Percentiles rank a stretch among this genome's conserved stretches.
Conservation (phyloP, 2,329 filamentous ascomycete genomes). For the Xylaria sp. region DNA sequence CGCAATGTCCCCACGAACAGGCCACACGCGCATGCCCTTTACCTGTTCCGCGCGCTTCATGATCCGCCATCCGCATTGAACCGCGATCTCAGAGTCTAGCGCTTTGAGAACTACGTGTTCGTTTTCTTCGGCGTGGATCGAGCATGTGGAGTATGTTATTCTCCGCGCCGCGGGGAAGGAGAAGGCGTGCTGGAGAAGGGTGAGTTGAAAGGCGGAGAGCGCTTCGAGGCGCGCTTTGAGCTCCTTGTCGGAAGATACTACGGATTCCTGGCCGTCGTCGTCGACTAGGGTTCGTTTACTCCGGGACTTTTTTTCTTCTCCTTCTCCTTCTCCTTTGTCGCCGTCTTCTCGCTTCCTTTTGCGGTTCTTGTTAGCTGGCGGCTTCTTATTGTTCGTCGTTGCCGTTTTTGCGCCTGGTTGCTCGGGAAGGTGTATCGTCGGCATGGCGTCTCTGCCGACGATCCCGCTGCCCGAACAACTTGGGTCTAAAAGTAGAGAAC, state of each 20-base stretch:
- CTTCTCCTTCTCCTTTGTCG: constrained; percentile 26
- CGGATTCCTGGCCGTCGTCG: constrained; percentile 61
- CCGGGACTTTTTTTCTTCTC: too few relatives aligned
- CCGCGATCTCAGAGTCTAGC: constrained; percentile 70
- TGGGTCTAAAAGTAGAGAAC: constrained; percentile 84
- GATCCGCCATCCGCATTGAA: constrained; percentile 76
- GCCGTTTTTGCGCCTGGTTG: constrained; percentile 42
- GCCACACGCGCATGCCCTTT: constrained; percentile 76
- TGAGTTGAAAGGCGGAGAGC: constrained; percentile 80
- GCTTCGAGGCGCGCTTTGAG: constrained; percentile 27
- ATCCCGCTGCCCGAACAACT: constrained; percentile 97
- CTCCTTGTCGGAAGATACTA: constrained; percentile 59
- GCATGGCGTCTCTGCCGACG: constrained; percentile 81
- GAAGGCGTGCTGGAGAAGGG: constrained; percentile 83
- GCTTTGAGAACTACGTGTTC: constrained; percentile 80
- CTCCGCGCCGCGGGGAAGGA: constrained; percentile 74
- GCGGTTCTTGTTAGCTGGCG: constrained; percentile 41
- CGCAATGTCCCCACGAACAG: constrained; percentile 63
- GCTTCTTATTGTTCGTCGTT: constrained; percentile 31
- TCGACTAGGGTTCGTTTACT: constrained; percentile 62
- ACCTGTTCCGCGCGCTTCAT: constrained; percentile 75
- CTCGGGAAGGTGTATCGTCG: constrained; percentile 66
- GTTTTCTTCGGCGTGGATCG: constrained; percentile 85
- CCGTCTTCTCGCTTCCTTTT: constrained; percentile 55
- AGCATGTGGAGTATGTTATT: constrained; percentile 94